Evolutionary conservation across 2,329 filamentous ascomycete genomes (phyloP).

Genomic region (Malbranchea zuffiana): DNA sequence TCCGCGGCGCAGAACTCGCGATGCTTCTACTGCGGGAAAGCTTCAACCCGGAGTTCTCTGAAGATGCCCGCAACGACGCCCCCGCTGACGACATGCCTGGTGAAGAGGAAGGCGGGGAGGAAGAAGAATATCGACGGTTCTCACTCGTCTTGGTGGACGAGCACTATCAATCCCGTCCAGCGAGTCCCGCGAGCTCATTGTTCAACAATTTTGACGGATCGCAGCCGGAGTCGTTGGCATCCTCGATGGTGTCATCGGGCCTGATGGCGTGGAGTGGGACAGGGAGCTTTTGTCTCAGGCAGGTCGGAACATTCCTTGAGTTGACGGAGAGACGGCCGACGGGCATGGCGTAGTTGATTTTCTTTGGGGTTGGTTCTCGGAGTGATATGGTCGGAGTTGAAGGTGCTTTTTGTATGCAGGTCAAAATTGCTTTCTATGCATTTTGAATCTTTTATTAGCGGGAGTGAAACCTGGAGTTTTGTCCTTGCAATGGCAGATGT

Average conservation of each 20-base stretch:
- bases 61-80: background rate
- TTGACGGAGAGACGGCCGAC: too few species aligned
- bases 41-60: background rate
- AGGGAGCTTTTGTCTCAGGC: background rate
- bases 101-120: too few species aligned
- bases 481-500: too few species aligned
- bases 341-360: too few species aligned
- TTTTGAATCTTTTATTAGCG: too few species aligned
- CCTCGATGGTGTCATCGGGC: slow-evolving; percentile 2
- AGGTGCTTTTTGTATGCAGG: too few species aligned
- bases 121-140: background rate
- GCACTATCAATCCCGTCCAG: background rate
- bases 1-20: background rate
- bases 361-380: too few species aligned
- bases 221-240: slow-evolving; percentile 4
- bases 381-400: too few species aligned
- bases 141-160: slow-evolving; percentile 1
- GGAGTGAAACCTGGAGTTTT: too few species aligned
- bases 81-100: background rate
- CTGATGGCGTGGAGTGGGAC: slow-evolving; percentile 5
- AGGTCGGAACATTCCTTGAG: too few species aligned
- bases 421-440: too few species aligned
- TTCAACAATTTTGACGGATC: slow-evolving; percentile 6
- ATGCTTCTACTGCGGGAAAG: background rate
- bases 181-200: slow-evolving; percentile 4